A percentile compares a stretch with the other conserved stretches of the same genome.
These are phyloP conservation scores for Ophiorrhiza pumila DNA, from an alignment of 257 asterid genomes.

Conservation along the genomic window DNA sequence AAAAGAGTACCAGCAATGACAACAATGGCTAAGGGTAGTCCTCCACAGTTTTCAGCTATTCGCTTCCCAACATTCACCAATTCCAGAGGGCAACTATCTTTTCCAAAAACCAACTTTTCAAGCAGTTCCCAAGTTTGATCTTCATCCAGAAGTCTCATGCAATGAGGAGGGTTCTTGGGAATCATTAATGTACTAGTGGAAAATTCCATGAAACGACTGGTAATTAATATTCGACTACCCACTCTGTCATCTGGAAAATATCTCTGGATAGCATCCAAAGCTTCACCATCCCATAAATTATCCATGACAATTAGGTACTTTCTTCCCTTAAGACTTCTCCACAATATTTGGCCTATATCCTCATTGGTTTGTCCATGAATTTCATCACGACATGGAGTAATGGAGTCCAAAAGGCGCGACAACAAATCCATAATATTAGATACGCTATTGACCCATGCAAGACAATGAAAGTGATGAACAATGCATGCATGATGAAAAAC, in stretches of 20 bases:
- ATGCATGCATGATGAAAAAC: neutral
- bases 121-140: slow-evolving; percentile 11
- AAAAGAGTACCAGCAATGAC: slow-evolving; percentile 13
- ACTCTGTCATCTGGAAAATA: slow-evolving; percentile 3
- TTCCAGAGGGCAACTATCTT: neutral
- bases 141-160: neutral
- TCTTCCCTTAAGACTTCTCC: neutral
- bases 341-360: neutral
- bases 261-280: neutral
- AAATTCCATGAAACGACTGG: neutral
- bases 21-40: slow-evolving; percentile 18
- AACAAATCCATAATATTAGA: neutral
- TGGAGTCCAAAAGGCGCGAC: neutral
- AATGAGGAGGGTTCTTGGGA: neutral
- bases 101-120: neutral
- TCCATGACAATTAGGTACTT: slow-evolving; percentile 10
- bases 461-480: neutral
- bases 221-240: slow-evolving; percentile 11
- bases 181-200: neutral
- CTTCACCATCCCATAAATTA: slow-evolving; percentile 1
- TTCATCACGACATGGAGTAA: neutral
- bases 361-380: neutral
- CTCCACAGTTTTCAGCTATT: slow-evolving; percentile 4
- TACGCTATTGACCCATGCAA: neutral
- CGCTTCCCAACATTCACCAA: neutral